Evolutionary conservation across 2,329 filamentous ascomycete species (phyloP).

Genomic region (Juglanconis sp.): DNA sequence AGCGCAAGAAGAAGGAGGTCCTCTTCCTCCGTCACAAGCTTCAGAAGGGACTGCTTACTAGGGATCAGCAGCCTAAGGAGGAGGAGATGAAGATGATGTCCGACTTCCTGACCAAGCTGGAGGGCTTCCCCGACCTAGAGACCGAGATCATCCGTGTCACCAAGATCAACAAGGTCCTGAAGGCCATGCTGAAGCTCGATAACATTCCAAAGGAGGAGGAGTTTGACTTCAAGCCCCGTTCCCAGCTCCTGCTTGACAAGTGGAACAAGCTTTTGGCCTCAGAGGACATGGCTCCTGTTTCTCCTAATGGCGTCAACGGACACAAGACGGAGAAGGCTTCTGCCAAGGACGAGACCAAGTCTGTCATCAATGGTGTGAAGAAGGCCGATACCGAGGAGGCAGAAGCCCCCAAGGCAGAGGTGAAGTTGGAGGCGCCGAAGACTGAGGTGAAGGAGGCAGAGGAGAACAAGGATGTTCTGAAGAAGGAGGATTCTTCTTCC

Average conservation of each 20-base stretch:
- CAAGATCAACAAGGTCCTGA: constrained; percentile 98
- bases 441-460: constrained; percentile 27
- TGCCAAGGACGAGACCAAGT: constrained; percentile 35
- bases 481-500: constrained; percentile 23
- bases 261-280: constrained; percentile 82
- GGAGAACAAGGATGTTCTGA: constrained; percentile 27
- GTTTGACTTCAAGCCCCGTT: constrained; percentile 83
- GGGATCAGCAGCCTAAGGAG: constrained; percentile 81
- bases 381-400: constrained; percentile 27
- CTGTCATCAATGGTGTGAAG: constrained; percentile 27
- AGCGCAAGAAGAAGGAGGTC: constrained; percentile 72
- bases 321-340: constrained; percentile 35
- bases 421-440: constrained; percentile 27
- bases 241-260: constrained; percentile 73
- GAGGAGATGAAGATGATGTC: constrained; percentile 79
- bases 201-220: constrained; percentile 85
- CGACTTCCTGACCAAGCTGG: constrained; percentile 75
- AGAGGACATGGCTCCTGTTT: constrained; percentile 43
- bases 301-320: constrained; percentile 49
- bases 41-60: constrained; percentile 86
- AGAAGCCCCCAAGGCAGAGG: constrained; percentile 30
- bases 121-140: constrained; percentile 76
- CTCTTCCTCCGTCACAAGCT: constrained; percentile 91
- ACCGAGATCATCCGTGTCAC: constrained; percentile 83
- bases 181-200: constrained; percentile 85